phyloP scores from a whole-genome alignment of 768 basidiomycete species.

The Suillus placidus region DNA sequence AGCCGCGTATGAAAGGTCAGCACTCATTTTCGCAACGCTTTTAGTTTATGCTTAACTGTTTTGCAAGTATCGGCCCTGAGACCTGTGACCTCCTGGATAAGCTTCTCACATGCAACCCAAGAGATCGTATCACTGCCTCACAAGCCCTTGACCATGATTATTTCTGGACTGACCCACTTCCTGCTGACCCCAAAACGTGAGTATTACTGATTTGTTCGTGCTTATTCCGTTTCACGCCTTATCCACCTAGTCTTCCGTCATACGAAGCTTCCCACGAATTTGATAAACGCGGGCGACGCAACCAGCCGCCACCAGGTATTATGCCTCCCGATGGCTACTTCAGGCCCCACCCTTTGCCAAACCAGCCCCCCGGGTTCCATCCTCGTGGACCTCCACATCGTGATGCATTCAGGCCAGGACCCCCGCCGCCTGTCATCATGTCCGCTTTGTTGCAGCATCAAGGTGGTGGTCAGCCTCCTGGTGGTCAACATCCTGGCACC shows the following conservation, averaged over 20 bases:
- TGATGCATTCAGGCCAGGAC: conserved; percentile 36
- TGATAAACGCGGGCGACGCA: conserved; percentile 69
- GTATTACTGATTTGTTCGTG: conserved; percentile 24
- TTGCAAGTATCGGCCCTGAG: conserved; percentile 63
- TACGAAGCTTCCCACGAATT: conserved; percentile 88
- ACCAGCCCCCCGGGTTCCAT: conserved; percentile 31
- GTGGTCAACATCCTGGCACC: background rate
- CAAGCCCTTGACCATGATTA: conserved; percentile 91
- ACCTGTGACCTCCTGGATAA: conserved; percentile 83
- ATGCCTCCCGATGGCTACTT: conserved; percentile 26
- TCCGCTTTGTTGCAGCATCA: conserved; percentile 35
- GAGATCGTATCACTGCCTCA: conserved; percentile 78
- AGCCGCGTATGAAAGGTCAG: conserved; percentile 61
- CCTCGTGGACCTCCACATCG: conserved; percentile 42
- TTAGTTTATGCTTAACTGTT: conserved; percentile 7
- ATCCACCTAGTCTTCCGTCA: conserved; percentile 55
- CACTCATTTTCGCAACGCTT: conserved; percentile 14
- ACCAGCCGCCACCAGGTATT: conserved; percentile 31
- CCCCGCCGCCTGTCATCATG: conserved; percentile 29
- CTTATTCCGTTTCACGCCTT: background rate
- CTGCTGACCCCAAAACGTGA: conserved; percentile 82
- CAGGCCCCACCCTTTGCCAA: conserved; percentile 19
- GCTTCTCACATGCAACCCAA: conserved; percentile 81
- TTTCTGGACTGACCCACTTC: conserved; percentile 90
- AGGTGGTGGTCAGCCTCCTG: conserved; percentile 1